These are phyloP conservation scores for Brassica rapa DNA, from an alignment of 345 rosid genomes.

Conservation along the genomic window DNA sequence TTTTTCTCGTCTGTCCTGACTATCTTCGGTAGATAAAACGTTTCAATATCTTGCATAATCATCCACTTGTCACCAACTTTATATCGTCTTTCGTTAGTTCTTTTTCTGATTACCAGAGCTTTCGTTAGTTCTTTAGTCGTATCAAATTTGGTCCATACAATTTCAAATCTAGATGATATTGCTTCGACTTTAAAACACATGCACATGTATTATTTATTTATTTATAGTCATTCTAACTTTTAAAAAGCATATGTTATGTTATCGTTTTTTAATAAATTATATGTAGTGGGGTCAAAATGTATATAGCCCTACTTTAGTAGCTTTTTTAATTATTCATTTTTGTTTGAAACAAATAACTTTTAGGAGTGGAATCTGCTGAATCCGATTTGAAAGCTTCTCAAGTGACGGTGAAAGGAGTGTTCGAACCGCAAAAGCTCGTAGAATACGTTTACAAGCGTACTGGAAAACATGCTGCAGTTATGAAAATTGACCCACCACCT, in stretches of 20 bases:
- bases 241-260: not conserved
- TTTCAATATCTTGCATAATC: slow-evolving; percentile 31
- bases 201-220: slow-evolving; percentile 7
- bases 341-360: not conserved
- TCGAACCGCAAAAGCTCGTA: slow-evolving; percentile 67
- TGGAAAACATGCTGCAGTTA: slow-evolving; percentile 75
- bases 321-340: not conserved
- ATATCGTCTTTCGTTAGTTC: not conserved
- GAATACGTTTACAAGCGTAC: slow-evolving; percentile 72
- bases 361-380: slow-evolving; percentile 92
- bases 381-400: slow-evolving; percentile 83
- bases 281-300: slow-evolving; percentile 20
- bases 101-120: not conserved
- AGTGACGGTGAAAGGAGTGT: slow-evolving; percentile 86
- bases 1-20: not conserved
- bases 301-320: slow-evolving; percentile 9
- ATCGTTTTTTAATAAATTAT: not conserved
- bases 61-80: slow-evolving; percentile 29
- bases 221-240: not conserved
- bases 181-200: slow-evolving; percentile 30
- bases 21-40: slow-evolving; percentile 31
- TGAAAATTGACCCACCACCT: slow-evolving; percentile 52
- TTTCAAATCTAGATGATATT: slow-evolving; percentile 27
- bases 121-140: slow-evolving; percentile 1
- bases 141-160: slow-evolving; percentile 32